These are phyloP conservation scores for Colletotrichum agaves DNA, from an alignment of 2,329 filamentous ascomycete species.

Conservation along the genomic window DNA sequence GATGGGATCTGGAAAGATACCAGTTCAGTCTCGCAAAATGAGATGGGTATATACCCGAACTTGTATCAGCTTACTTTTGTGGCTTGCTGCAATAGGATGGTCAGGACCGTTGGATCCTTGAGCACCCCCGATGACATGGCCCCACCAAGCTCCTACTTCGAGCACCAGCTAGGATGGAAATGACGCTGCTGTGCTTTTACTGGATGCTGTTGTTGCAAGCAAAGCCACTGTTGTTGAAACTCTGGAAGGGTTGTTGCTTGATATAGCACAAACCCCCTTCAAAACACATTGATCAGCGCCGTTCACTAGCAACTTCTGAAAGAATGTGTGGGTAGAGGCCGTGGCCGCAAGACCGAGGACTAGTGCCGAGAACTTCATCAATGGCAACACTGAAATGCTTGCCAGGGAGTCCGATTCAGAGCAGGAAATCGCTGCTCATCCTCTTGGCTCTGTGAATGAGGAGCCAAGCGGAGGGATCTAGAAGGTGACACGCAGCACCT, in stretches of 20 bases:
- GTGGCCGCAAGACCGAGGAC: constrained; percentile 41
- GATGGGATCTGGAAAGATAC: constrained; percentile 52
- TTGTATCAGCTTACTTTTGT: constrained; percentile 52
- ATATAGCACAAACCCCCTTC: constrained; percentile 60
- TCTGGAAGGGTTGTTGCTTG: constrained; percentile 61
- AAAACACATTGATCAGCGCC: constrained; percentile 60
- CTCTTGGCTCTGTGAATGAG: too few relatives aligned
- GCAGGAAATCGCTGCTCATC: too few relatives aligned
- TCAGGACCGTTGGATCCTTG: constrained; percentile 56
- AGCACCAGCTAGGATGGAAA: constrained; percentile 59
- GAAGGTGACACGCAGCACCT: too few relatives aligned
- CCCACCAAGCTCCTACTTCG: constrained; percentile 59
- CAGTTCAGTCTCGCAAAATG: too few relatives aligned
- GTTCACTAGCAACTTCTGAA: constrained; percentile 57
- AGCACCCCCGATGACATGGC: constrained; percentile 61
- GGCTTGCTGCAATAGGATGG: constrained; percentile 58
- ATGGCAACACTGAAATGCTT: background rate
- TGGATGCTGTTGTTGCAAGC: constrained; percentile 58
- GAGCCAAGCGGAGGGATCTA: too few relatives aligned
- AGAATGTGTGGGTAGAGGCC: constrained; percentile 54
- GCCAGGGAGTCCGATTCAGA: background rate
- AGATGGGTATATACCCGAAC: too few relatives aligned
- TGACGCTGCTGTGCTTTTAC: constrained; percentile 50
- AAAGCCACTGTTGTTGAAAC: constrained; percentile 57
- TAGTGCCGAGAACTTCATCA: constrained; percentile 35